phyloP scores from a whole-genome alignment of 805 yeast species.

The Cyberlindnera misumaiensis region DNA sequence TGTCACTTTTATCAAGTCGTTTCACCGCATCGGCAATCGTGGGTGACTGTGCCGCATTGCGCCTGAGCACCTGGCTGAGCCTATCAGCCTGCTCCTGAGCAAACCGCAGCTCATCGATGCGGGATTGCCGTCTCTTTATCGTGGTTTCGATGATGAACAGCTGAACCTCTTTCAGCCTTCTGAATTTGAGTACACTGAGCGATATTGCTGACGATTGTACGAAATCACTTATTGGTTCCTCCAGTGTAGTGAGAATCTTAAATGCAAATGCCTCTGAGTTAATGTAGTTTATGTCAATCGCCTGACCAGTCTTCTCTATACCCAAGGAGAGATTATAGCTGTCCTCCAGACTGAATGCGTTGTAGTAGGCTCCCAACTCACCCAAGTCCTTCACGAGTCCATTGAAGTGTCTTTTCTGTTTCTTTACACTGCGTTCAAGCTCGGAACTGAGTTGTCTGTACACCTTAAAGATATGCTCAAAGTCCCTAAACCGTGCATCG shows the following conservation, averaged over 20 bases:
- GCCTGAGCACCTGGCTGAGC: constrained; percentile 27
- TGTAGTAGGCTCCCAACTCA: constrained; percentile 68
- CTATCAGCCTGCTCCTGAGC: constrained; percentile 28
- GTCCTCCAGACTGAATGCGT: constrained; percentile 51
- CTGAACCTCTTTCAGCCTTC: constrained; percentile 50
- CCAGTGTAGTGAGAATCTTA: constrained; percentile 29
- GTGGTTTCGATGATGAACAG: constrained; percentile 34
- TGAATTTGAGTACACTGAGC: constrained; percentile 47
- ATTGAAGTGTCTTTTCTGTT: constrained; percentile 31
- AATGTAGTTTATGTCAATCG: constrained; percentile 66
- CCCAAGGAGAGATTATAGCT: constrained; percentile 39
- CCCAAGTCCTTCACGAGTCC: constrained; percentile 61
- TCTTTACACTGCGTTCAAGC: constrained; percentile 19
- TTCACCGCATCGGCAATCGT: constrained; percentile 27
- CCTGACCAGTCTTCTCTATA: constrained; percentile 80
- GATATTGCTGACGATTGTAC: constrained; percentile 28
- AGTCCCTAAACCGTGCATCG: constrained; percentile 19
- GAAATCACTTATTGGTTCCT: constrained; percentile 33
- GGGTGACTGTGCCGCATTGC: constrained; percentile 30
- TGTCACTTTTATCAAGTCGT: constrained; percentile 23
- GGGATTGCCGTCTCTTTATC: constrained; percentile 27
- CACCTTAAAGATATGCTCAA: constrained; percentile 19
- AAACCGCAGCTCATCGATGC: constrained; percentile 26
- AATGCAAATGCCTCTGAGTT: constrained; percentile 36
- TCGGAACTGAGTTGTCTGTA: constrained; percentile 21